Base-by-base conservation (phyloP, 345 rosid species). In the Boechera retrofracta region DNA sequence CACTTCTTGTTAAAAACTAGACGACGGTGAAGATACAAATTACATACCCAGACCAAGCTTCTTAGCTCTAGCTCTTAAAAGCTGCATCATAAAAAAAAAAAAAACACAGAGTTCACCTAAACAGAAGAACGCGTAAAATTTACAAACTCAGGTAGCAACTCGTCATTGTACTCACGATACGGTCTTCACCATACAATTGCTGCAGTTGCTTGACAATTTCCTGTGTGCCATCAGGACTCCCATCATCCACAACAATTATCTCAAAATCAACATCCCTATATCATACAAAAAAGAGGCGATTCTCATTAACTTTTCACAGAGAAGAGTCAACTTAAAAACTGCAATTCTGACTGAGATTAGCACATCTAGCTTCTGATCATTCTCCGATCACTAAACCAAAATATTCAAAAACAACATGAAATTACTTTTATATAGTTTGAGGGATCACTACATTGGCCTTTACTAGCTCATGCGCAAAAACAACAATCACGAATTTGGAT, bases 171-270 rank as follows among this genome's bases (percentile, higher is more conserved):
- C 98, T 83, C 77, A 93, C 98, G 15, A 95, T 81, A 21, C 83
- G 89, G 74, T 88, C 93, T 68, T 88, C 93, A 16, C 98, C 96
- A 62, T 91, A 95, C 63, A 91, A 80, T 38, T 86, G 77, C 81
- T 93, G 98, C 67, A 95, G 79, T 54, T 95, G 94, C 73, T 82
- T 88, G 26, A 92, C 93, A 68, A 92, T 72, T 68, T 91, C 98
- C 68, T 95, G 98, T 29, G 98, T 94, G 45, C 94, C 99, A 75
- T 92, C 99, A 26, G 96, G 99, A 69, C 99, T 95, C 80, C 98
- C 97, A 77, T 92, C 99, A 70, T 95, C 99, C 77, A 95, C 99
- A 56, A 95, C 84, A 70, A 93, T 88, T 49, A 91, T 85, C 83
- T 95, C 98, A 66, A 91, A 93, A 72, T 95, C 91, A 32, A 87